Evolutionary conservation across 2,329 filamentous ascomycete genomes (phyloP).

Genomic region (Chlorencoelia australis): DNA sequence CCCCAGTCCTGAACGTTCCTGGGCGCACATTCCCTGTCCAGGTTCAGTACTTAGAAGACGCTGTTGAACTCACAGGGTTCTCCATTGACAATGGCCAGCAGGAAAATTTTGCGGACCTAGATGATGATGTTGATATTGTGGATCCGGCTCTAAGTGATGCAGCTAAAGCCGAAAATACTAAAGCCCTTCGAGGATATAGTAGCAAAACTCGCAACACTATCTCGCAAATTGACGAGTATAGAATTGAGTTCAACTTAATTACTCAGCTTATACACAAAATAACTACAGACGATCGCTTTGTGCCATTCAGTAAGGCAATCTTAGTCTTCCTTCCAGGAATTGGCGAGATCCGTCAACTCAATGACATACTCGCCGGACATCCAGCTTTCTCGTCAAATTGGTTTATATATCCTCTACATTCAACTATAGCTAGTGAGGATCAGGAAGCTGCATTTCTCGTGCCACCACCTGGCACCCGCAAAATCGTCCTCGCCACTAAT

Average conservation of each 20-base stretch:
- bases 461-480: constrained; percentile 71
- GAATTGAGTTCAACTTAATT: constrained; percentile 82
- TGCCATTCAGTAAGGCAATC: constrained; percentile 70
- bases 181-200: constrained; percentile 64
- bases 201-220: constrained; percentile 65
- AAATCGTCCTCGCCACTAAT: constrained; percentile 94
- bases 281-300: constrained; percentile 55
- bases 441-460: constrained; percentile 88
- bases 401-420: constrained; percentile 85
- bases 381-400: constrained; percentile 66
- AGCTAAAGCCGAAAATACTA: constrained; percentile 44
- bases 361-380: constrained; percentile 74
- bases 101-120: constrained; percentile 47
- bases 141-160: constrained; percentile 38
- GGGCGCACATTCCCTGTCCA: constrained; percentile 89
- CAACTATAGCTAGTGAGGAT: constrained; percentile 89
- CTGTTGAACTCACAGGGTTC: constrained; percentile 77
- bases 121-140: constrained; percentile 45
- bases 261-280: constrained; percentile 69
- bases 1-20: constrained; percentile 81
- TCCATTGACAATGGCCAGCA: constrained; percentile 38
- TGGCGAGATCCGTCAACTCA: constrained; percentile 79
- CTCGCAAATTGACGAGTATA: constrained; percentile 75
- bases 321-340: constrained; percentile 93
- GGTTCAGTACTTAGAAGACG: constrained; percentile 84